phyloP scores from a whole-genome alignment of 2,329 filamentous ascomycete genomes.

The Dactylonectria estremocensis region DNA sequence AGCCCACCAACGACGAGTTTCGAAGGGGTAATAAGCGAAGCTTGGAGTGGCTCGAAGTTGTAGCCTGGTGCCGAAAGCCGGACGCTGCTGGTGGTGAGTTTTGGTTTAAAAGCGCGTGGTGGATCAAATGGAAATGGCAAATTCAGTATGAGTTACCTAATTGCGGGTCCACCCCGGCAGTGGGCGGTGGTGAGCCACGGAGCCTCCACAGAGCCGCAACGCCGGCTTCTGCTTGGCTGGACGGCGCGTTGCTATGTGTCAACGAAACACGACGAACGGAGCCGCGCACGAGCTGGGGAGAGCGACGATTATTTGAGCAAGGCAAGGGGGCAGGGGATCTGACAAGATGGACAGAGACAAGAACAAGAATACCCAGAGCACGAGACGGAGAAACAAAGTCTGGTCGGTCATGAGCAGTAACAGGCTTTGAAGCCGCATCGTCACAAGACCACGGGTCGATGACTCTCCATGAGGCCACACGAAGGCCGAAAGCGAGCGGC shows the following conservation, averaged over 20 bases:
- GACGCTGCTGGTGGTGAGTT: no score
- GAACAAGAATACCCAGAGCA: no score
- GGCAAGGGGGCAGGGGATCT: background rate
- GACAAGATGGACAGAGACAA: background rate
- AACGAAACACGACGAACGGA: constrained; percentile 23
- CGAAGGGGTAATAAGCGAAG: background rate
- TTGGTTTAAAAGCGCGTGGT: background rate
- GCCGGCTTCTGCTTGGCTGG: constrained; percentile 30
- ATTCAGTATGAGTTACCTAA: constrained; percentile 27
- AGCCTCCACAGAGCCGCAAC: constrained; percentile 22
- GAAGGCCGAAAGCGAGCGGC: no score
- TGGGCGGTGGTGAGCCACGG: constrained; percentile 10
- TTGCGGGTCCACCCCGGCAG: constrained; percentile 27
- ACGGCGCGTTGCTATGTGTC: constrained; percentile 29
- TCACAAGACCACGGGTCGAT: no score
- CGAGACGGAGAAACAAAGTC: no score
- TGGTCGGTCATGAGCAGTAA: no score
- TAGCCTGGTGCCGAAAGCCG: constrained; percentile 22
- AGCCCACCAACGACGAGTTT: background rate
- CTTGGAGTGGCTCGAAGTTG: background rate
- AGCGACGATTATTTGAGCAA: background rate
- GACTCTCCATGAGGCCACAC: no score
- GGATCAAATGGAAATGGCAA: constrained; percentile 14
- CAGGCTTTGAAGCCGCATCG: no score
- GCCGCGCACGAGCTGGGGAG: constrained; percentile 21